Conservation (phyloP, 805 yeast genomes). For the Scheffersomyces amazonensis region DNA sequence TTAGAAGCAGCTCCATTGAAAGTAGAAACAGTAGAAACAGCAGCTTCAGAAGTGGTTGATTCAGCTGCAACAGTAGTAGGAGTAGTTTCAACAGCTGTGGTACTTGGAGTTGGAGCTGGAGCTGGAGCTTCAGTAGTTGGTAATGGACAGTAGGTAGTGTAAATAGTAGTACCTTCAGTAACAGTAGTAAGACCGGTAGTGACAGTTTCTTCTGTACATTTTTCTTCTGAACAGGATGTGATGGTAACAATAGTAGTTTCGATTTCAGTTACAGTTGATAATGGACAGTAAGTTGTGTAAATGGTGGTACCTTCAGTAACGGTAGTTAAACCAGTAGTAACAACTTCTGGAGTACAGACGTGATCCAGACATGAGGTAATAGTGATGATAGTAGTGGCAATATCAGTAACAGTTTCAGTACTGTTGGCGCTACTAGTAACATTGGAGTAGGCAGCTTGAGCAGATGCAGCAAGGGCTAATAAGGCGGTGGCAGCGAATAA, state of each 20-base stretch:
- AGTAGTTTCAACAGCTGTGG: slow-evolving; percentile 11
- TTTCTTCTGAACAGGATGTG: slow-evolving; percentile 33
- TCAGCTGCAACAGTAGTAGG: slow-evolving; percentile 12
- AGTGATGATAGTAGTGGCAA: slow-evolving; percentile 30
- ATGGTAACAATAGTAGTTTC: slow-evolving; percentile 27
- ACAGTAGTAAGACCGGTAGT: slow-evolving; percentile 38
- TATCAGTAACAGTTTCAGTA: slow-evolving; percentile 25
- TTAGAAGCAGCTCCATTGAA: slow-evolving; percentile 14
- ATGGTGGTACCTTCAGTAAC: slow-evolving; percentile 26
- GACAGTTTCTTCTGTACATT: slow-evolving; percentile 23
- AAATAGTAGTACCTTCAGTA: slow-evolving; percentile 24
- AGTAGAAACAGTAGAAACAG: slow-evolving; percentile 6
- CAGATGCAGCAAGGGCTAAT: slow-evolving; percentile 24
- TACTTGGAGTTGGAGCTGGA: slow-evolving; percentile 9
- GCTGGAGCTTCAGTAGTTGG: slow-evolving; percentile 8
- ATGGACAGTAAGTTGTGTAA: slow-evolving; percentile 36
- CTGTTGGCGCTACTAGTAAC: too few species aligned
- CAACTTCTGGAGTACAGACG: slow-evolving; percentile 23
- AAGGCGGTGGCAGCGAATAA: slow-evolving; percentile 26
- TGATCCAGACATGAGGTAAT: slow-evolving; percentile 34
- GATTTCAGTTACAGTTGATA: slow-evolving; percentile 24
- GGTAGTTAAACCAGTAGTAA: slow-evolving; percentile 37
- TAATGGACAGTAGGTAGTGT: slow-evolving; percentile 32
- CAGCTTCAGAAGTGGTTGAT: slow-evolving; percentile 8
- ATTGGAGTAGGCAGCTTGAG: slow-evolving; percentile 28